Percentiles rank a stretch among this genome's conserved stretches.
Evolutionary conservation across 768 basidiomycete genomes (phyloP).

Genomic region (Serpula lacrymans): DNA sequence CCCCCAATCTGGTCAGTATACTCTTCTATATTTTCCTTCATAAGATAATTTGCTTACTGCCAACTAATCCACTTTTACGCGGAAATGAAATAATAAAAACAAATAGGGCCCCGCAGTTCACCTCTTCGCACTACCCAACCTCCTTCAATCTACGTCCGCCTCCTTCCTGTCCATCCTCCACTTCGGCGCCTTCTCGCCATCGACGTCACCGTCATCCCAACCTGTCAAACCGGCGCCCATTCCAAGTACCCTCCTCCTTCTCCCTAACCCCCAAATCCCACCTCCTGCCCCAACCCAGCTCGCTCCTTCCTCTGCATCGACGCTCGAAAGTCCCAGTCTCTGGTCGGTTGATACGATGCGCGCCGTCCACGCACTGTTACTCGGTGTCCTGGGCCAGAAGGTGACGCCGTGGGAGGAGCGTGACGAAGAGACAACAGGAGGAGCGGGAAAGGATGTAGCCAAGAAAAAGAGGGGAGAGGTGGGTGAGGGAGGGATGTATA

Average conservation of each 20-base stretch:
- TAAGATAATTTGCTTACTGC: too few relatives aligned
- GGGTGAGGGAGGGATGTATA: slow-evolving; percentile 53
- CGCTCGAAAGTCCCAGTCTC: slow-evolving; percentile 26
- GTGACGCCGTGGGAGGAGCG: slow-evolving; percentile 7
- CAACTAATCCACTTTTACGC: too few relatives aligned
- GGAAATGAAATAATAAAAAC: too few relatives aligned
- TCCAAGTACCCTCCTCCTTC: slow-evolving; percentile 32
- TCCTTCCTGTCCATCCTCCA: slow-evolving; percentile 47
- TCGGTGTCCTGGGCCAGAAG: slow-evolving; percentile 30
- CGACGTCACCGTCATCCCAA: slow-evolving; percentile 12
- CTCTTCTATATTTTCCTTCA: neutral
- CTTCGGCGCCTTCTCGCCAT: too few relatives aligned
- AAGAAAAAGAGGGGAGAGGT: slow-evolving; percentile 23
- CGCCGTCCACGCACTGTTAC: slow-evolving; percentile 33
- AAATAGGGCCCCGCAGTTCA: slow-evolving; percentile 34
- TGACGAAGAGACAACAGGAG: slow-evolving; percentile 11
- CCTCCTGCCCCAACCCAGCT: slow-evolving; percentile 40
- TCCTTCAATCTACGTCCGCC: slow-evolving; percentile 53
- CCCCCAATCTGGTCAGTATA: slow-evolving; percentile 9
- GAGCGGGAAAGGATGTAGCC: slow-evolving; percentile 2
- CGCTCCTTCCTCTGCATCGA: slow-evolving; percentile 16
- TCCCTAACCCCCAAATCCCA: slow-evolving; percentile 45
- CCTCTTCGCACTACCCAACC: slow-evolving; percentile 52
- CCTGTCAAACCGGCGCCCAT: neutral
- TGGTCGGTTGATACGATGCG: slow-evolving; percentile 36